Base-by-base conservation (phyloP, 2,329 filamentous ascomycete species). In the Lecanicillium sp. region DNA sequence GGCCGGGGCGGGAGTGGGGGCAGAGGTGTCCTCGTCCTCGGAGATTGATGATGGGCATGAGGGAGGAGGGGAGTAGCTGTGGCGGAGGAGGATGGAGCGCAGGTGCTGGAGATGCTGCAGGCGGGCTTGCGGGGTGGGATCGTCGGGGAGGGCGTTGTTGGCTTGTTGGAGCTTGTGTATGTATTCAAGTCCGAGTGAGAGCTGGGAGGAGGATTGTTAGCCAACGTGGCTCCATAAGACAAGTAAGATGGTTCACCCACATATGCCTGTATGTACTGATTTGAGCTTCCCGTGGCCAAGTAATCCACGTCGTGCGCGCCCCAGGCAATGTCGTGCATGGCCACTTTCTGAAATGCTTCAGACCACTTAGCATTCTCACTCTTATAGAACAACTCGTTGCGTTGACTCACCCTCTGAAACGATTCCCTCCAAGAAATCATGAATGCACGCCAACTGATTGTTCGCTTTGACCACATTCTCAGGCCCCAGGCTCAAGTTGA, bases 371-470 rank as follows among this genome's bases (percentile, higher is more conserved):
- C 30, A 33, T 5, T 7, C 30, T 14, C 29, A 15, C 1, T 43
- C 29, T 33, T 29, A n/a, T 33, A 3, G 14, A 8, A 3, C 20
- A 17, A 23, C 27, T 33, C 20, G 15, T 19, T 12, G 19, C 12
- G 14, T 30, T 15, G 38, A 26, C 43, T 45, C 23, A 45, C 43
- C 33, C 27, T 38, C 24, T 14, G 38, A 17, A 12, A 45, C 43
- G 12, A 45, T 45, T 12, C 38, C 30, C 33, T 45, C 43, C 4
- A 45, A n/a, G 17, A 45, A 45, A 20, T 45, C 43, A 32, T 45
- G 43, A n/a, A 45, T 38, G 19, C 43, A 45, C 8, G 43, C 43
- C 4, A 45, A 35, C 26, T 45, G 43, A 14, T 29, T 38, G 17
- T 45, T 21, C 24, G 43, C 43, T 26, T 26, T 45, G 33, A n/a